Base-by-base conservation (phyloP, 1,139 yeast species). In the Blastobotrys capitulatus region DNA sequence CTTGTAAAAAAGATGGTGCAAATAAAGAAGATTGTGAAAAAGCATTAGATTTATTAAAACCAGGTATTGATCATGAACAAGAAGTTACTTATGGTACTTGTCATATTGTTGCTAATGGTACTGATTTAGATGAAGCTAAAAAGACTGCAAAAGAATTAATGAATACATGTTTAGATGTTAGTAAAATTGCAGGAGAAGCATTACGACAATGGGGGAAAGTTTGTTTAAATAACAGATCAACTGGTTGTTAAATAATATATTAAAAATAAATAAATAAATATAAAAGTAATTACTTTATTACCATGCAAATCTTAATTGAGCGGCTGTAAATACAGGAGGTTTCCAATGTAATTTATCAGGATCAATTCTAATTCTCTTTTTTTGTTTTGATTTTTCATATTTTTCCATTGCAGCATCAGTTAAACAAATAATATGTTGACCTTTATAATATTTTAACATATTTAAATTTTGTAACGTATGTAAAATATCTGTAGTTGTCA, bases 251-350 rank as follows among this genome's bases (percentile, higher is more conserved):
- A 26, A 19, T 18, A 5, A 15, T 41, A 29, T 16, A 13, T 15
- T 25, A 22, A 39, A 39, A 41, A 37, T 29, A 1, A 36, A 38
- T 31, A 42, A 38, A 47, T 41, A 38, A 38, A 20, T 22, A 22
- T 22, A 22, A 5, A 22, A 22, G 25, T 5, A 22, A 22, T 22
- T 22, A 22, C 7, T 22, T 22, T 22, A 22, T 22, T 70, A 90
- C 96, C 97, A 90, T 2, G 97, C 97, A 68, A 92, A 92, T 59
- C 97, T 76, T 61, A 92, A 72, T 72, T 92, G 97, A 50, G 95
- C 90, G 19, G 97, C 96, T 1, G 97, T 90, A 65, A 92, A 92
- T 20, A 86, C 83, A 0, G 99, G 99, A 5, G 98, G 97, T 55
- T 86, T 86, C 99, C 99, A 92, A 34, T 76, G 73, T 52, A 92